Base-by-base conservation (phyloP, 192 early-diverging fungal species). In the Dimargaris cristalligena region DNA sequence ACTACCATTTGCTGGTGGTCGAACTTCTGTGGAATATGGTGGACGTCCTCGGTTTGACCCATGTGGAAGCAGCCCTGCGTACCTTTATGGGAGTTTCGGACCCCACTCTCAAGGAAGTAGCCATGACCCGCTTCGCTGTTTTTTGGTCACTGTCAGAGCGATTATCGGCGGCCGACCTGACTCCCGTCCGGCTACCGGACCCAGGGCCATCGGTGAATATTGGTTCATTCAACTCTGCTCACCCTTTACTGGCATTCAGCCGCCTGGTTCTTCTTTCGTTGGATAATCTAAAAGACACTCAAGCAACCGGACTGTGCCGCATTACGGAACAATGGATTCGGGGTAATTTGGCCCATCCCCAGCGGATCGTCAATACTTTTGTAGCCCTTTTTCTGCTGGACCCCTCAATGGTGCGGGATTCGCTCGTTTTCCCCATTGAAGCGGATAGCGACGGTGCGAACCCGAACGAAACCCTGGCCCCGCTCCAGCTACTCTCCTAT, bases 261-360 rank as follows among this genome's bases (percentile, higher is more conserved):
- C 67, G 88, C 52, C 80, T 85, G 3, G 76, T 91, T 71, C 84
- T 91, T 60, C 60, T 94, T 9, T 78, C 88, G 49, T 64, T 94
- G 9, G 91, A 94, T 60, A 70, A 51, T 44, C 58, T 66, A 0
- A 47, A 46, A 30, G 59, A 52, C 1, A 22, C 47, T 20, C 44
- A 54, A 22, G 54, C 64, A n/a, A 64, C 62, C 23, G 54, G 61
- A 14, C 58, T 69, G 25, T 56, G 65, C 49, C 60, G 51, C 10
- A 62, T 25, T 3, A 44, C 49, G 26, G 50, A 48, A 16, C 41
- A 16, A 20, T 56, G 54, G 54, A 32, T 56, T 20, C 54, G 54
- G 16, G 44, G 60, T 8, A 59, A 60, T 22, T 49, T 59, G 4
- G 63, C 20, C 32, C 63, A 65, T 4, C 71, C 70, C 63, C 61